A percentile compares a stretch with the other conserved stretches of the same genome.
phyloP scores from a whole-genome alignment of 495 filamentous ascomycete species.

The Parmelia sp. region DNA sequence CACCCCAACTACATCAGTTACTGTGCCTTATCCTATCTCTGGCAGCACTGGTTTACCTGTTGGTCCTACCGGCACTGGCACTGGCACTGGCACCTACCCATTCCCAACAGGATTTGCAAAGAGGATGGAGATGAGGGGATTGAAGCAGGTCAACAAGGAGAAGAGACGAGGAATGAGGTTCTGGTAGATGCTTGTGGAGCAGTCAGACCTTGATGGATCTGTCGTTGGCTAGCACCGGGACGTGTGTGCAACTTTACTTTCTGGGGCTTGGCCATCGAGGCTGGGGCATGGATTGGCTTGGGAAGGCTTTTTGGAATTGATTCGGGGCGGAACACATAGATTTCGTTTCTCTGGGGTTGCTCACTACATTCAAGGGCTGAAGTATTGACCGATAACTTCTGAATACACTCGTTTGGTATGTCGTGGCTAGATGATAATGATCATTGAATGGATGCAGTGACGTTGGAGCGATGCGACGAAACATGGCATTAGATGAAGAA shows the following conservation, averaged over 20 bases:
- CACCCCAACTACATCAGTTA: not conserved
- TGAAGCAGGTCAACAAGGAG: conserved; percentile 14
- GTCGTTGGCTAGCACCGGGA: not conserved
- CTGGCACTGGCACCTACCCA: conserved; percentile 7
- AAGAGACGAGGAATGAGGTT: conserved; percentile 2
- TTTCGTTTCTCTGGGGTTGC: not conserved
- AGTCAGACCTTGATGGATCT: conserved; percentile 4
- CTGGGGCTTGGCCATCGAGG: not conserved
- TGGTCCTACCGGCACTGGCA: conserved; percentile 16
- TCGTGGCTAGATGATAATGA: not conserved
- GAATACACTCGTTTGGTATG: not conserved
- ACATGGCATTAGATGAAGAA: not conserved
- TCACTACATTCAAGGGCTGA: not conserved
- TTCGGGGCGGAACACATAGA: not conserved
- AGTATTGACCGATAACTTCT: not conserved
- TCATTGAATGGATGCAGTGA: not conserved
- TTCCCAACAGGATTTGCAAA: not conserved
- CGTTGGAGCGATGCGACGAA: not conserved
- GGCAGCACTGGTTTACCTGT: conserved; percentile 3
- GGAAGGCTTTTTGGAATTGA: not conserved
- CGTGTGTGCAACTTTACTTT: conserved; percentile 1
- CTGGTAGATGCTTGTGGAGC: not conserved
- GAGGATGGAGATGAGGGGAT: conserved; percentile 20
- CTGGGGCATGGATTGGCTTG: not conserved
- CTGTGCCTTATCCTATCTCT: conserved; percentile 1